phyloP scores from a whole-genome alignment of 2,329 filamentous ascomycete genomes.

The Phyllosticta citriasiana region DNA sequence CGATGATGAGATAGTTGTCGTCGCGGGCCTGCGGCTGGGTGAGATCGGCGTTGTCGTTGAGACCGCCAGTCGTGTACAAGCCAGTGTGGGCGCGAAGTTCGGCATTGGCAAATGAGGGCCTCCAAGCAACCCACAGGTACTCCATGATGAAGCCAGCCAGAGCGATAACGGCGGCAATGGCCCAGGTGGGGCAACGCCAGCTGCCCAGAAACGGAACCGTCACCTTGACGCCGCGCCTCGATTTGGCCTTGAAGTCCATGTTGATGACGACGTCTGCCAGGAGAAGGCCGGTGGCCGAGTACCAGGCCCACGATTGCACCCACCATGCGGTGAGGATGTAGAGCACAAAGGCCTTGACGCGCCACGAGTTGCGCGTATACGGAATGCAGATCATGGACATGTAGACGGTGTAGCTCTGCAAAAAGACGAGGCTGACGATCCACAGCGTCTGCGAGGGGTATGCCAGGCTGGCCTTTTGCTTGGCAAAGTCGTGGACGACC shows the following conservation, averaged over 20 bases:
- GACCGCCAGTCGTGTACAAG: conserved; percentile 28
- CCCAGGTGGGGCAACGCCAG: conserved; percentile 18
- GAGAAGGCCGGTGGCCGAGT: conserved; percentile 39
- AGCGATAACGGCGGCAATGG: conserved; percentile 22
- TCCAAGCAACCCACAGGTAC: conserved; percentile 34
- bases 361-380: conserved; percentile 33
- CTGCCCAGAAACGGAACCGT: conserved; percentile 10
- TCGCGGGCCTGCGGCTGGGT: conserved; percentile 29
- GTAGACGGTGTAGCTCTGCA: conserved; percentile 39
- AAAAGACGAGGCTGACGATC: conserved; percentile 35
- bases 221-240: conserved; percentile 5
- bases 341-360: conserved; percentile 27
- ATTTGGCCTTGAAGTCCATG: conserved; percentile 28
- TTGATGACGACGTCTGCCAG: conserved; percentile 34
- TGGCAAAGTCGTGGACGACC: conserved; percentile 28
- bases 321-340: conserved; percentile 38
- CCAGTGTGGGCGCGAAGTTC: conserved; percentile 34
- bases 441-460: conserved; percentile 39
- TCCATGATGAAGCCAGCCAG: conserved; percentile 30
- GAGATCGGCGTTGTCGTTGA: conserved; percentile 27
- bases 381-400: conserved; percentile 40
- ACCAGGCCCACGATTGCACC: conserved; percentile 40
- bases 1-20: conserved; percentile 36
- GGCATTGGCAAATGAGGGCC: conserved; percentile 24
- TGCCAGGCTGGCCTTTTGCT: conserved; percentile 31